A percentile compares a stretch with the other conserved stretches of the same genome.
Conservation (phyloP, 306 rosid genomes). For the Trifolium pratense region DNA sequence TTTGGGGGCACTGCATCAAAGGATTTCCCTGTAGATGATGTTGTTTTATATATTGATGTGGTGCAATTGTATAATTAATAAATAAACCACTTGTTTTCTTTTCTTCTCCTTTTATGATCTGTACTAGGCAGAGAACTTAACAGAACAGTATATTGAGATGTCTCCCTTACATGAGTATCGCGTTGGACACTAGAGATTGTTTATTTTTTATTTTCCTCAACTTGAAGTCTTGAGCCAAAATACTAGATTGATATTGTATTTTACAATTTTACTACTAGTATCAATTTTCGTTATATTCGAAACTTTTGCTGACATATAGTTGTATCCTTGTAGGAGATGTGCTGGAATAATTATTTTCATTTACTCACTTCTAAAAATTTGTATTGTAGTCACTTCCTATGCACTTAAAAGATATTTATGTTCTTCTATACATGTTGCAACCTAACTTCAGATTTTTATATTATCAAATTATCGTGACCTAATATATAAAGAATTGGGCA, state of each 20-base stretch:
- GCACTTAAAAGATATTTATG: not conserved
- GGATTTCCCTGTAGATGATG: constrained; percentile 13
- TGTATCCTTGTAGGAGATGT: constrained; percentile 9
- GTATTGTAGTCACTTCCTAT: not conserved
- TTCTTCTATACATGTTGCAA: constrained; percentile 10
- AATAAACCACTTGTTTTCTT: constrained; percentile 14
- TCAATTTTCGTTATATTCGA: constrained; percentile 15
- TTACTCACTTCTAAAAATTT: constrained; percentile 1
- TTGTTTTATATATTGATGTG: constrained; percentile 2
- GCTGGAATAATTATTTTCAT: constrained; percentile 19
- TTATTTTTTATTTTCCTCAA: not conserved
- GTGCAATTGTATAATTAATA: constrained; percentile 21
- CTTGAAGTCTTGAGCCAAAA: constrained; percentile 6
- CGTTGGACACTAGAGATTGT: not conserved
- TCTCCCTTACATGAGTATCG: constrained; percentile 2
- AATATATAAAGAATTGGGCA: constrained; percentile 8
- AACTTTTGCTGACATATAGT: not conserved
- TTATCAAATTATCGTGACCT: constrained; percentile 14
- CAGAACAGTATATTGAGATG: not conserved
- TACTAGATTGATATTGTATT: constrained; percentile 25
- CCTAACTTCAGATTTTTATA: constrained; percentile 18
- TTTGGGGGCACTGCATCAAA: constrained; percentile 18
- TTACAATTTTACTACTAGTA: constrained; percentile 22
- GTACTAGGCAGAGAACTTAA: constrained; percentile 15
- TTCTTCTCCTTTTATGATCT: constrained; percentile 18